Conservation (phyloP, 2,329 filamentous ascomycete genomes). For the Chaetomiaceae sp. region DNA sequence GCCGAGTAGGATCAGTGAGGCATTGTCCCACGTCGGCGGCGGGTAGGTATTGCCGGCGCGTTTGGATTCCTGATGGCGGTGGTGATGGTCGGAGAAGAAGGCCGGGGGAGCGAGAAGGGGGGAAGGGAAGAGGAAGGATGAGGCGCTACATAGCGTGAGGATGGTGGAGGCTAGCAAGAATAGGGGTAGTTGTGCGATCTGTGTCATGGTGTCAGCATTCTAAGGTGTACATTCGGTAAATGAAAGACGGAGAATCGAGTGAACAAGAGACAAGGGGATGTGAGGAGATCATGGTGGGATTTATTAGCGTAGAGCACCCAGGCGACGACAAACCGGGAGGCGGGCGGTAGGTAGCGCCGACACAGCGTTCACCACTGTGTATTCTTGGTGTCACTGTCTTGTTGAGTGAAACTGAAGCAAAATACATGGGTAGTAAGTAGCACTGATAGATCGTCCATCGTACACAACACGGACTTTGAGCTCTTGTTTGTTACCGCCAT, state of each 20-base stretch:
- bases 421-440: not conserved
- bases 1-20: slow-evolving; percentile 64
- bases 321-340: not conserved
- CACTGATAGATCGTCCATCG: not conserved
- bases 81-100: too few species aligned
- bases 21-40: slow-evolving; percentile 52
- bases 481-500: too few species aligned
- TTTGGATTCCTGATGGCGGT: not conserved
- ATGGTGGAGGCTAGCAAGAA: not conserved
- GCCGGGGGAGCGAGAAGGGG: too few species aligned
- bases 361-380: too few species aligned
- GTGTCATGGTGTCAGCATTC: not conserved
- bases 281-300: not conserved
- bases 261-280: not conserved
- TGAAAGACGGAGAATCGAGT: not conserved
- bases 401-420: not conserved
- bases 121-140: not conserved
- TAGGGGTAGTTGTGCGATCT: not conserved
- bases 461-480: too few species aligned
- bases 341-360: not conserved
- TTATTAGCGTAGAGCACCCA: not conserved
- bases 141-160: not conserved
- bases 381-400: not conserved
- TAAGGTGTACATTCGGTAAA: not conserved
- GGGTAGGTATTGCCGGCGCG: not conserved